These are phyloP conservation scores for Neckera pumila DNA, from an alignment of 225 moss, liverwort and hornwort genomes.

Conservation along the genomic window DNA sequence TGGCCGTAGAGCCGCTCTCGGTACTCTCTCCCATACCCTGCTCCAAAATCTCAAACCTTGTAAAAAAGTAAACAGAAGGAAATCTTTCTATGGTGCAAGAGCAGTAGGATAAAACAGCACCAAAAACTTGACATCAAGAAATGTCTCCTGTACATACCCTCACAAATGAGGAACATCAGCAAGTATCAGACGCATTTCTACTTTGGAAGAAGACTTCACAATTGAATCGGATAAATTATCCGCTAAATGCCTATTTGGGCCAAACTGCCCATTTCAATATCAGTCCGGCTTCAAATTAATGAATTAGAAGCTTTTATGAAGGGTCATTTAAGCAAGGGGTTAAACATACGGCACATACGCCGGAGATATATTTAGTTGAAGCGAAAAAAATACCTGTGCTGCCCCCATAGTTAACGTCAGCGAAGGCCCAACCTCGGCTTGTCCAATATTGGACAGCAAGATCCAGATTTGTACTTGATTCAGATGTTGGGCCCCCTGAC, in stretches of 20 bases:
- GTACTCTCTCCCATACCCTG: constrained; percentile 86
- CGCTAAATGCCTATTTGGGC: neutral
- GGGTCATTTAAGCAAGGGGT: neutral
- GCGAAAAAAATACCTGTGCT: constrained; percentile 56
- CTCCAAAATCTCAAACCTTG: neutral
- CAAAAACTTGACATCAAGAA: neutral
- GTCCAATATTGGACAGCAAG: constrained; percentile 82
- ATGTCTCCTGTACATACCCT: neutral
- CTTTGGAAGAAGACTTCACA: neutral
- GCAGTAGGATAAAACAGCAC: neutral
- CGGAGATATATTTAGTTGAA: neutral
- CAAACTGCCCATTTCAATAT: neutral
- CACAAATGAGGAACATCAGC: neutral
- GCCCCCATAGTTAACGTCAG: constrained; percentile 91
- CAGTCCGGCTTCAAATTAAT: neutral
- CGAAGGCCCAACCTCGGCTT: constrained; percentile 91
- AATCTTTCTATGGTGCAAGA: neutral
- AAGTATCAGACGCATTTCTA: neutral
- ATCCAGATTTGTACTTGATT: constrained; percentile 61
- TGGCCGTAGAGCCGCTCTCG: constrained; percentile 75
- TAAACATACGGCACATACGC: neutral
- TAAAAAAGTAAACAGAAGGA: neutral
- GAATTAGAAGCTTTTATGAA: neutral
- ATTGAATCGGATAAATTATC: neutral
- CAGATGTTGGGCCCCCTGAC: constrained; percentile 71